phyloP scores from a whole-genome alignment of 306 rosid species.

The Purshia tridentata region DNA sequence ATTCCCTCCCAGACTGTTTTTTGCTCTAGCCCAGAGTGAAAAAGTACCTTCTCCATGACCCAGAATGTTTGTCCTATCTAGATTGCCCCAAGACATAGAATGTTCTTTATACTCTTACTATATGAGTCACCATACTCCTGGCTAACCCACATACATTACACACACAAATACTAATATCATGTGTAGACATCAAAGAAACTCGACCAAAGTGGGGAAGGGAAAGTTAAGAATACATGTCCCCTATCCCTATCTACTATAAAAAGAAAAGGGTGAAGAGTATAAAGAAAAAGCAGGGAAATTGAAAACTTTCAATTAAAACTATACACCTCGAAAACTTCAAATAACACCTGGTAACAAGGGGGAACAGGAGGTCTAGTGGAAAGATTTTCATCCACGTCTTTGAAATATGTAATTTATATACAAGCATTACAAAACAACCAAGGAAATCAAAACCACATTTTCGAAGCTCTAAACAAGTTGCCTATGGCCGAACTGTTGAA shows the following conservation, averaged over 20 bases:
- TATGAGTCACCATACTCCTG: conserved; percentile 14
- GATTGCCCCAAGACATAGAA: conserved; percentile 5
- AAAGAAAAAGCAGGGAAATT: conserved; percentile 19
- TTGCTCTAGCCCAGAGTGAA: conserved; percentile 28
- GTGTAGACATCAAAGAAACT: not conserved
- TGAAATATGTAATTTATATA: not conserved
- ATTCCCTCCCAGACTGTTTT: conserved; percentile 31
- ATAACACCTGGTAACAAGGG: conserved; percentile 9
- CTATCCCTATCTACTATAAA: not conserved
- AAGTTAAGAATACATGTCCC: not conserved
- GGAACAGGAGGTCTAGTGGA: not conserved
- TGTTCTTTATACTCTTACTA: conserved; percentile 2
- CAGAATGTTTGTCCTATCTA: conserved; percentile 30
- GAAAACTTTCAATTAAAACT: conserved; percentile 15
- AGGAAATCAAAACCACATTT: conserved; percentile 12
- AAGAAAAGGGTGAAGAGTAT: conserved; percentile 20
- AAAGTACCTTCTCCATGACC: conserved; percentile 18
- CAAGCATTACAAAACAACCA: conserved; percentile 19
- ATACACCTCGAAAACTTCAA: conserved; percentile 29
- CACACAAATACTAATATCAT: conserved; percentile 5
- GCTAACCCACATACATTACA: conserved; percentile 6
- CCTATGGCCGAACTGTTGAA: conserved; percentile 12
- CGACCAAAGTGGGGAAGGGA: conserved; percentile 22
- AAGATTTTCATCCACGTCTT: conserved; percentile 2
- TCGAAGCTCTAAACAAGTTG: conserved; percentile 16